Conservation (phyloP, 2,329 filamentous ascomycete species). For the Venturiaceae sp. region DNA sequence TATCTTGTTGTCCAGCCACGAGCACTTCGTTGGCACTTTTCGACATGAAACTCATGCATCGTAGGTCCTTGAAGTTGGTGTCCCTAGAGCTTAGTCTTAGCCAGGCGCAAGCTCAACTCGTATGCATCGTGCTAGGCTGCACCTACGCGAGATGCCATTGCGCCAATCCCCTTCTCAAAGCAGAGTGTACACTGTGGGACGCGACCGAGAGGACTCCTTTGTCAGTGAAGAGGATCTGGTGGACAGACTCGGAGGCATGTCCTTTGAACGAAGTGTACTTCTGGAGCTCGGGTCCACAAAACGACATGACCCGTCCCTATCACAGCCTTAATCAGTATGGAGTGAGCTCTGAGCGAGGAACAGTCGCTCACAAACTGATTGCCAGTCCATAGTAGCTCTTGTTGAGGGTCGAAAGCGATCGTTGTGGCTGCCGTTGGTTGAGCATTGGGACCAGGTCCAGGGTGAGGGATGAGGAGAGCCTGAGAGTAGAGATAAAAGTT, state of each 20-base stretch:
- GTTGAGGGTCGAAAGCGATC: constrained; percentile 77
- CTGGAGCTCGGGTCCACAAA: constrained; percentile 75
- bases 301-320: constrained; percentile 81
- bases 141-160: constrained; percentile 78
- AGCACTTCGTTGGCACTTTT: constrained; percentile 76
- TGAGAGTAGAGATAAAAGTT: constrained; percentile 28
- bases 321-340: constrained; percentile 10
- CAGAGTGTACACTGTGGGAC: constrained; percentile 76
- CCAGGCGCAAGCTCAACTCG: neutral
- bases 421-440: constrained; percentile 64
- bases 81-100: constrained; percentile 35
- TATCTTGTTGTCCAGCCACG: constrained; percentile 75
- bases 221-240: constrained; percentile 85
- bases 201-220: constrained; percentile 83
- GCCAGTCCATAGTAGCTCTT: constrained; percentile 89
- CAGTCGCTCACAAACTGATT: constrained; percentile 66
- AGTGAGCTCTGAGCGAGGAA: neutral
- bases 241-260: constrained; percentile 71
- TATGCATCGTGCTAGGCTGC: neutral
- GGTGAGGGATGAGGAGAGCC: constrained; percentile 74
- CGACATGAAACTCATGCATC: constrained; percentile 92
- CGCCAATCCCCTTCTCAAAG: constrained; percentile 69
- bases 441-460: constrained; percentile 62
- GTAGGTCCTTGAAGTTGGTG: constrained; percentile 72
- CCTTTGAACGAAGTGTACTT: constrained; percentile 85